phyloP scores from a whole-genome alignment of 495 filamentous ascomycete genomes.

The Xylaria nigripes region DNA sequence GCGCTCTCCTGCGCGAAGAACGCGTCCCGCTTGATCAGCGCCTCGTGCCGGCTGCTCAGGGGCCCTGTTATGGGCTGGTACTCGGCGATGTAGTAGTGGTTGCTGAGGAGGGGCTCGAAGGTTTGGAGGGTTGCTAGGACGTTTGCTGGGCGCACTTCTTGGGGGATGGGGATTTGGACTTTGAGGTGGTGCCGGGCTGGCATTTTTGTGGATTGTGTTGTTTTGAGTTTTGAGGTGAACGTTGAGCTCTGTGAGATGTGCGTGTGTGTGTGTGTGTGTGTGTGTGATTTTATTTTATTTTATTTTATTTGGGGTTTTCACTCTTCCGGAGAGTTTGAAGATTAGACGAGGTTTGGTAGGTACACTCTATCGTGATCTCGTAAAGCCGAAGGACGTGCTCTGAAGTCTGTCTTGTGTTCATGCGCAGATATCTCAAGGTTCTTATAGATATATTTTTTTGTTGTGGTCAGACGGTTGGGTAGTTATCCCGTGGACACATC shows the following conservation, averaged over 20 bases:
- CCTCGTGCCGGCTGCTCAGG: conserved; percentile 14
- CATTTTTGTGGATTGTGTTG: not conserved
- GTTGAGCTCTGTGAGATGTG: not conserved
- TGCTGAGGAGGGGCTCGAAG: conserved; percentile 30
- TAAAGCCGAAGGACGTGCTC: no score
- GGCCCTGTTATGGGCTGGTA: conserved; percentile 19
- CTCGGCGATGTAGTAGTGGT: conserved; percentile 24
- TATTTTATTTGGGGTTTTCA: not conserved
- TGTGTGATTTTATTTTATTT: no score
- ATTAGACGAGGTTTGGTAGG: no score
- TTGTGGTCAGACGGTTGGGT: not conserved
- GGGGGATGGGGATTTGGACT: conserved; percentile 31
- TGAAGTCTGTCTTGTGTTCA: not conserved
- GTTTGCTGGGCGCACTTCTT: conserved; percentile 16
- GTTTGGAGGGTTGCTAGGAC: conserved; percentile 27
- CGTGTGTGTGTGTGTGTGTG: not conserved
- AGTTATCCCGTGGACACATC: not conserved
- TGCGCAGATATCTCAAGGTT: not conserved
- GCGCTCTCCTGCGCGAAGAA: conserved; percentile 27
- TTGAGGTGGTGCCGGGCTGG: conserved; percentile 17
- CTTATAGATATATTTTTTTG: not conserved
- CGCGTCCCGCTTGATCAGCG: conserved; percentile 24
- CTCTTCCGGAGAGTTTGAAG: not conserved
- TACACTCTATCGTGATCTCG: no score
- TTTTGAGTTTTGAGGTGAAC: not conserved